Percentiles rank a stretch among this genome's conserved stretches.
Conservation (phyloP, 225 moss, liverwort and hornwort genomes). For the Antitrichia curtipendula region DNA sequence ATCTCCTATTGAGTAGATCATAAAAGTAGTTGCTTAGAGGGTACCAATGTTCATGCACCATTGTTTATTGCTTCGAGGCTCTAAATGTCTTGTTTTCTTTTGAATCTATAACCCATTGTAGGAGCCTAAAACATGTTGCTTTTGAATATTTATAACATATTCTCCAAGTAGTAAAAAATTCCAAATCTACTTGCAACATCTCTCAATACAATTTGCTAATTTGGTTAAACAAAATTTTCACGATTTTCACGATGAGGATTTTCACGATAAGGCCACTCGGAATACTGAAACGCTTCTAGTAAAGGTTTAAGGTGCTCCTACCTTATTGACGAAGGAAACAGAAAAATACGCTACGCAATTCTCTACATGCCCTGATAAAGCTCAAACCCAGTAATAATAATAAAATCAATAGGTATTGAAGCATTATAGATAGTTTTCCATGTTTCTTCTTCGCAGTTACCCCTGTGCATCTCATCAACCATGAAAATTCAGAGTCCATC, state of each 20-base stretch:
- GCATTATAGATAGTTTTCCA: neutral
- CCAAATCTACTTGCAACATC: neutral
- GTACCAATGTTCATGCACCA: neutral
- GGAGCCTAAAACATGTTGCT: neutral
- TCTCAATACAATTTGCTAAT: neutral
- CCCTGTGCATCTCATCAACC: neutral
- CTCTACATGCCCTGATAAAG: neutral
- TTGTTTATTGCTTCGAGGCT: neutral
- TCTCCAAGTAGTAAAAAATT: too few relatives aligned
- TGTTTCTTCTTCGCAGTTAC: neutral
- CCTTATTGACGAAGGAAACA: neutral
- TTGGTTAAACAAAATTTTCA: neutral
- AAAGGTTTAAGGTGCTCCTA: neutral
- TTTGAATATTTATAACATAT: too few relatives aligned
- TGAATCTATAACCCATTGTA: neutral
- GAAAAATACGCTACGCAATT: too few relatives aligned
- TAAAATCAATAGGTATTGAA: neutral
- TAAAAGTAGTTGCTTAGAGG: rapidly evolving
- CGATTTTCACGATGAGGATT: neutral
- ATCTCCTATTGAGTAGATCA: too few relatives aligned
- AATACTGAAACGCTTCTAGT: neutral
- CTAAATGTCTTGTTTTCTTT: neutral
- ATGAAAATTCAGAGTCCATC: neutral
- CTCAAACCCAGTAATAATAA: neutral
- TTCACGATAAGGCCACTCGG: neutral